Conservation (phyloP, 805 yeast species). For the Zygosaccharomyces siamensis region DNA sequence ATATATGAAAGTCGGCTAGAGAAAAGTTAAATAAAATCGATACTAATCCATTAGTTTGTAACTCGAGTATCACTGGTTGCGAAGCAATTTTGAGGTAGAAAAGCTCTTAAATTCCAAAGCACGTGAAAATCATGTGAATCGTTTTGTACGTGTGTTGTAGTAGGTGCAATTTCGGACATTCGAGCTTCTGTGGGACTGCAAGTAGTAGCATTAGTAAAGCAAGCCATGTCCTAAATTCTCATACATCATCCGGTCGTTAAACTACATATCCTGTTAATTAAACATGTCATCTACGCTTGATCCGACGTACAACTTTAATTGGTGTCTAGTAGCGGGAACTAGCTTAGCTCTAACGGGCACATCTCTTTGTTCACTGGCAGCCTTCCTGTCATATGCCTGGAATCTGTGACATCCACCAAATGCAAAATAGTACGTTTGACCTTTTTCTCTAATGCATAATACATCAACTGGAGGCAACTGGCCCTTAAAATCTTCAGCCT, state of each 20-base stretch:
- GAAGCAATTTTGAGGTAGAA: too few species aligned
- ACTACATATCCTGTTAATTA: slow-evolving; percentile 1
- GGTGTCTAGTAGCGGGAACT: slow-evolving; percentile 69
- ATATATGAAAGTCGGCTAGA: neutral
- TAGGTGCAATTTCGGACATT: too few species aligned
- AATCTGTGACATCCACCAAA: slow-evolving; percentile 91
- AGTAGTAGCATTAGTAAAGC: neutral
- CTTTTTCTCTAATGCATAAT: slow-evolving; percentile 58
- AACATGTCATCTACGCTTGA: slow-evolving; percentile 32
- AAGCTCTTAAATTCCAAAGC: too few species aligned
- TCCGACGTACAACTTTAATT: slow-evolving; percentile 66
- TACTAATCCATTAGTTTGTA: too few species aligned
- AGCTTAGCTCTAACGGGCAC: slow-evolving; percentile 62
- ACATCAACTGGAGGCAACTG: slow-evolving; percentile 83
- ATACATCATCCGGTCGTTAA: neutral
- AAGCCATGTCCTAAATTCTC: neutral
- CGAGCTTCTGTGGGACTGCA: neutral
- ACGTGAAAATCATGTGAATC: neutral
- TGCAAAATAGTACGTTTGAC: slow-evolving; percentile 63
- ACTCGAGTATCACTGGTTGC: too few species aligned
- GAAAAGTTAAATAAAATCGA: neutral
- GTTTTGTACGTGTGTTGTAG: neutral
- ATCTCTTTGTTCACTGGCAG: slow-evolving; percentile 34
- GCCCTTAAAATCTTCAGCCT: slow-evolving; percentile 41
- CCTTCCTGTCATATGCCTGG: slow-evolving; percentile 69